Evolutionary conservation across 2,329 filamentous ascomycete genomes (phyloP), one percentile per base, ranked within the genome.

Genomic region (Cryoendolithus antarcticus): DNA sequence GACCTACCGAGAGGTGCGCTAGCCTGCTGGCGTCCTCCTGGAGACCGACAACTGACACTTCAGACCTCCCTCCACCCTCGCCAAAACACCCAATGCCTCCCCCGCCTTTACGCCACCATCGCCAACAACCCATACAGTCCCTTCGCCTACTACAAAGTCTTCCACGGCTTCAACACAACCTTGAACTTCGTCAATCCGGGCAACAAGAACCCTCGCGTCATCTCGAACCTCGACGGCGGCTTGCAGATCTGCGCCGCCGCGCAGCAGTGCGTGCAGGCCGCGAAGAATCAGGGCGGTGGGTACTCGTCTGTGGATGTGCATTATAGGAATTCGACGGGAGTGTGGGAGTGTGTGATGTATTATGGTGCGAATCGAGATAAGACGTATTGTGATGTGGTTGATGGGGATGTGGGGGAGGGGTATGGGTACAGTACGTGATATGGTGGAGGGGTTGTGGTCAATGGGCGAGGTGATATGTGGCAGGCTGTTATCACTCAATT

Each of bases 301-400:
- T 41, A 41, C 19, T 24, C 37, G 34, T 32, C 19, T 9, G 36
- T 41, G n/a, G 39, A 37, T 11, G 6, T 41, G 30, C 34, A 37
- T 13, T 37, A 30, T 27, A 32, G 32, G 28, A 27, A 3, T 8
- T 40, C 35, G 10, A 30, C 28, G 30, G 30, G 11, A 8, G 33
- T 30, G 30, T 41, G 34, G 34, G 39, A 41, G 39, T 41, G 39
- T 21, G 30, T 37, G 21, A 33, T 41, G 39, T 41, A 36, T 15
- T 41, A 29, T 21, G 39, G 39, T 11, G 9, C 34, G 34, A 41
- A 37, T 13, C 8, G 6, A 5, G 10, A 30, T 2, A 31, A 10
- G 21, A 7, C 28, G 10, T 36, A 15, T 11, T 41, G 29, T 13
- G 34, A 36, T 33, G 34, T 40, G 5, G 21, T 28, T 3, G 39